These are phyloP conservation scores for Hortaea werneckii DNA, from an alignment of 2,329 filamentous ascomycete genomes.

Conservation along the genomic window DNA sequence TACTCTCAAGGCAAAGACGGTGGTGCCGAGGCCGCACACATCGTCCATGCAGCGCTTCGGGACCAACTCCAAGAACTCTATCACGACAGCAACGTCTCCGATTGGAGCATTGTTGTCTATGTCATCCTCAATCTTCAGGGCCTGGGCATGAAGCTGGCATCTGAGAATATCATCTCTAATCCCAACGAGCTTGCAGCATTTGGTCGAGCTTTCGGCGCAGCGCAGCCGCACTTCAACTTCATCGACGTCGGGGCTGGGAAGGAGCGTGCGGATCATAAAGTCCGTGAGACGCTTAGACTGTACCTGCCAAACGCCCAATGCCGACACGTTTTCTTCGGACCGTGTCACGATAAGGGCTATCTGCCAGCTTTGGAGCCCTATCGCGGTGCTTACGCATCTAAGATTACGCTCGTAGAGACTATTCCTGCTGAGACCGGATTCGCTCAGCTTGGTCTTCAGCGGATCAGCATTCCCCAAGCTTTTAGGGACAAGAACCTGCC, in stretches of 20 bases:
- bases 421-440: conserved; percentile 34
- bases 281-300: conserved; percentile 36
- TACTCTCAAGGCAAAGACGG: conserved; percentile 33
- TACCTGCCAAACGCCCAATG: conserved; percentile 37
- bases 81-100: conserved; percentile 26
- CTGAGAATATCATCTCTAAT: conserved; percentile 30
- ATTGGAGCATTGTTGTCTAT: conserved; percentile 38
- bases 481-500: conserved; percentile 34
- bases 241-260: conserved; percentile 39
- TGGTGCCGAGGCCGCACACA: conserved; percentile 37
- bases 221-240: conserved; percentile 37
- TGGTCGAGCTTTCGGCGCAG: conserved; percentile 33
- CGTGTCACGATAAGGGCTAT: conserved; percentile 38
- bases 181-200: conserved; percentile 33
- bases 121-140: conserved; percentile 39
- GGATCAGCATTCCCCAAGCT: conserved; percentile 29
- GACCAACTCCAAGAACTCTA: conserved; percentile 32
- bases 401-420: conserved; percentile 37
- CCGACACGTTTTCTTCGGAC: conserved; percentile 39
- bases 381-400: conserved; percentile 29
- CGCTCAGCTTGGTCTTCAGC: conserved; percentile 30
- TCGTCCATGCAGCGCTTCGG: conserved; percentile 32
- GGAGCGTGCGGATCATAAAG: conserved; percentile 36
- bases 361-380: conserved; percentile 37
- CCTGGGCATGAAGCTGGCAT: conserved; percentile 32